Evolutionary conservation across 1,284 basidiomycete species (phyloP), one percentile per base, ranked within the genome.

Genomic region (Sporisorium graminicola): DNA sequence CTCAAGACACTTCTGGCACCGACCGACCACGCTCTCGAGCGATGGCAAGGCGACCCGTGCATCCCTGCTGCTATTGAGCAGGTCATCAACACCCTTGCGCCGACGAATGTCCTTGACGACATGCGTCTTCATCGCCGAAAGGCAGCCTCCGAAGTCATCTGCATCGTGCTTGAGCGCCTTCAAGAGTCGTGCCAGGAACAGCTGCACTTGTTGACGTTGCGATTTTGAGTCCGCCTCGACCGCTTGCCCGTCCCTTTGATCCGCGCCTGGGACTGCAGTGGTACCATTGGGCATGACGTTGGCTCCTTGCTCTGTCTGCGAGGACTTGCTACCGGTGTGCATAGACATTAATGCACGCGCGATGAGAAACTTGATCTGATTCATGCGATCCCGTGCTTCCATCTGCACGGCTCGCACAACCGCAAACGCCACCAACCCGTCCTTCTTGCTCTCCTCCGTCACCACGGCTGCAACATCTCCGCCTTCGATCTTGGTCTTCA

Each of bases 321-420:
- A 12, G 24, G 40, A 16, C n/a, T 29, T 22, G 24, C 5, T 26
- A 22, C 18, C 35, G 1, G 29, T 18, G 6, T 61, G 37, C 46
- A 62, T 31, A 10, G 26, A 24, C 20, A 50, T 13, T 35, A 75
- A n/a, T 2, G 67, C 59, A 16, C 52, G 58, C 1, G 64, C 73
- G 20, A 75, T 18, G 13, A 75, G 43, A 18, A 70, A 65, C 35
- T 75, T 75, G 27, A 71, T 58, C 33, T 64, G 67, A 27, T 75
- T 71, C 57, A 66, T 60, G 37, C 73, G 66, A 22, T 60, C 49
- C 40, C 67, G 51, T 18, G 56, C 56, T 44, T 64, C 44, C 73
- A 75, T 70, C 53, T 75, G 67, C 52, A 56, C 9, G 0, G 35
- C 37, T 5, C 63, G 67, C 2, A 67, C 43, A 42, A 47, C 50